These are phyloP conservation scores for Saksenaea oblongispora DNA, from an alignment of 371 early-diverging fungal genomes.

Conservation along the genomic window DNA sequence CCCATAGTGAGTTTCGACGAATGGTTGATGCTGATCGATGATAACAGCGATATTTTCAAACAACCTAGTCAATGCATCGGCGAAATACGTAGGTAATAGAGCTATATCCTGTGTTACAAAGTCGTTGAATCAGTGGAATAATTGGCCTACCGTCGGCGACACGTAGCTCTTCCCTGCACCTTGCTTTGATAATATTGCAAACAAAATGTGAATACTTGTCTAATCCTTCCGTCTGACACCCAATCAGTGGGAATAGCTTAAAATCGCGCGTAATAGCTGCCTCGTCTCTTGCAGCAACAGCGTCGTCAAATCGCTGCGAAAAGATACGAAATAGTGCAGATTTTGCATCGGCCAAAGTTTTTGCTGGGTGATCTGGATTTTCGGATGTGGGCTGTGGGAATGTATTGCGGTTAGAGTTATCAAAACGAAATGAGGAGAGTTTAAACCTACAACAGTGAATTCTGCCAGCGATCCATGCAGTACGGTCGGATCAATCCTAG, in stretches of 20 bases:
- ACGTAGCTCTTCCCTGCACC: conserved; percentile 69
- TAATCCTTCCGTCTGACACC: conserved; percentile 80
- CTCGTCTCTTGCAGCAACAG: conserved; percentile 70
- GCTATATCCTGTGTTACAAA: conserved; percentile 3
- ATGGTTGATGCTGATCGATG: conserved; percentile 81
- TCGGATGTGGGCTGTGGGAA: conserved; percentile 54
- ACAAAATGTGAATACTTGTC: conserved; percentile 86
- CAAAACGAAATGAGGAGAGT: neutral
- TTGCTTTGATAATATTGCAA: conserved; percentile 70
- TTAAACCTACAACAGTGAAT: conserved; percentile 51
- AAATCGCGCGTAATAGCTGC: conserved; percentile 82
- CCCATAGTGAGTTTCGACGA: conserved; percentile 84
- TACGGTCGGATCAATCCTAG: conserved; percentile 59
- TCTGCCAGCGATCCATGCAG: conserved; percentile 76
- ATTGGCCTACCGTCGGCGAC: conserved; percentile 37
- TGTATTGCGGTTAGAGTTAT: neutral
- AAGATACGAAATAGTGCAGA: conserved; percentile 68
- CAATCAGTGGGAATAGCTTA: conserved; percentile 86
- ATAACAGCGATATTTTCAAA: conserved; percentile 88
- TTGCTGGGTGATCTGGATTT: conserved; percentile 68
- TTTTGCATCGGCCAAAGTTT: conserved; percentile 63
- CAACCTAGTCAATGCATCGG: conserved; percentile 74
- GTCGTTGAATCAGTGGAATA: conserved; percentile 1
- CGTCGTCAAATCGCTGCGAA: conserved; percentile 76
- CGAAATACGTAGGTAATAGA: conserved; percentile 52